These are phyloP conservation scores for Eremochloa ophiuroides DNA, from an alignment of 176 grass and related monocot species.

Conservation along the genomic window DNA sequence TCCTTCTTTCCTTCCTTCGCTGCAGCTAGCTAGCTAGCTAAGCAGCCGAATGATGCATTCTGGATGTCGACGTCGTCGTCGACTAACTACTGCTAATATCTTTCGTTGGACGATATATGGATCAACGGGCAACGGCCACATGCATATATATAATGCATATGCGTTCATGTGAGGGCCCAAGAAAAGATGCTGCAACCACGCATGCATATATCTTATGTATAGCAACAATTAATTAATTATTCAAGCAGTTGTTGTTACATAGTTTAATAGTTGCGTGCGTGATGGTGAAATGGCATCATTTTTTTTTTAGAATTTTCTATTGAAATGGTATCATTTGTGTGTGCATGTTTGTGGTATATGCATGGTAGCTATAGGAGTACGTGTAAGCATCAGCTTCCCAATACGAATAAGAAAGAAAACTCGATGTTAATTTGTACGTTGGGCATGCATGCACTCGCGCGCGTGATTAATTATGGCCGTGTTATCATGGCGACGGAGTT, in stretches of 20 bases:
- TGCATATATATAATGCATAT: not conserved
- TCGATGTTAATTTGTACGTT: not conserved
- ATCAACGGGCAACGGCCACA: too few relatives aligned
- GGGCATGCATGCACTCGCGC: not conserved
- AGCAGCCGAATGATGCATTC: too few relatives aligned
- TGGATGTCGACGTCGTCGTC: not conserved
- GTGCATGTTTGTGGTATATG: not conserved
- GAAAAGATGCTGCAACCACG: not conserved
- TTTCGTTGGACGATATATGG: too few relatives aligned
- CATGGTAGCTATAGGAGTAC: too few relatives aligned
- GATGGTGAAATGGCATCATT: not conserved
- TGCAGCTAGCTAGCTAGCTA: not conserved
- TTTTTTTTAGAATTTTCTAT: too few relatives aligned
- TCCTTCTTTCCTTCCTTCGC: too few relatives aligned
- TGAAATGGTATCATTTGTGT: not conserved
- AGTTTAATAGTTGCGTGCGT: not conserved
- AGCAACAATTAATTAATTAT: not conserved
- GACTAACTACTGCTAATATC: not conserved
- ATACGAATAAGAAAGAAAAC: not conserved
- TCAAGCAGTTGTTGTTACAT: too few relatives aligned
- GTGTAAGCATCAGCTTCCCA: not conserved
- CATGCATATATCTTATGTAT: not conserved
- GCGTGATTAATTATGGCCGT: not conserved
- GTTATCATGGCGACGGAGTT: conserved; percentile 4
- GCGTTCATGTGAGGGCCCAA: not conserved